Conservation (phyloP, 805 yeast genomes). For the Priceomyces medius region DNA sequence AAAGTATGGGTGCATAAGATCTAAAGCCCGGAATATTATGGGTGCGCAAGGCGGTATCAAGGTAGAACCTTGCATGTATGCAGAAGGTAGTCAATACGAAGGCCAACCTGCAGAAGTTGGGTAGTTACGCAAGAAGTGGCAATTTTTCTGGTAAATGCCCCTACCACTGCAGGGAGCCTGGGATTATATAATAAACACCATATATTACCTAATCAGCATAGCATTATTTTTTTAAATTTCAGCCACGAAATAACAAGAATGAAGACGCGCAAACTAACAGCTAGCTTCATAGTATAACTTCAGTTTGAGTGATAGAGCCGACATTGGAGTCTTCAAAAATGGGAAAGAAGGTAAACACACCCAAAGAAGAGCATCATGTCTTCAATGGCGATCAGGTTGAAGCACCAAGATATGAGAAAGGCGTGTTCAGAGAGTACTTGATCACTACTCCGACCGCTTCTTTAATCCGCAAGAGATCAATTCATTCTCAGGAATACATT, state of each 20-base stretch:
- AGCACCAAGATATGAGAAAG: slow-evolving; percentile 38
- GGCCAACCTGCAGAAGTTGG: neutral
- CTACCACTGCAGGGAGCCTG: neutral
- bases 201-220: slow-evolving; percentile 1
- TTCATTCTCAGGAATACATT: slow-evolving; percentile 26
- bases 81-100: neutral
- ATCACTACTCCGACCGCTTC: slow-evolving; percentile 49
- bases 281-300: neutral
- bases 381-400: slow-evolving; percentile 44
- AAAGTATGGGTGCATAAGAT: slow-evolving; percentile 2
- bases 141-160: neutral
- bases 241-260: neutral
- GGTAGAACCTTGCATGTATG: neutral
- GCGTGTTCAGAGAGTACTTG: slow-evolving; percentile 54
- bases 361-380: neutral
- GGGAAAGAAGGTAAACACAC: slow-evolving; percentile 3
- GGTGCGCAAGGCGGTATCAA: slow-evolving; percentile 1
- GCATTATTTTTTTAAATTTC: neutral
- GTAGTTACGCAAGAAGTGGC: neutral
- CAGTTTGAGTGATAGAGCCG: neutral
- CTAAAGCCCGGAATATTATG: neutral
- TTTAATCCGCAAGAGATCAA: slow-evolving; percentile 40
- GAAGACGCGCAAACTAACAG: slow-evolving; percentile 1
- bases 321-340: slow-evolving; percentile 1
- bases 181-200: neutral